Evolutionary conservation across 139 green algal species (phyloP).

Genomic region (Chlamydomonas schloesseri): DNA sequence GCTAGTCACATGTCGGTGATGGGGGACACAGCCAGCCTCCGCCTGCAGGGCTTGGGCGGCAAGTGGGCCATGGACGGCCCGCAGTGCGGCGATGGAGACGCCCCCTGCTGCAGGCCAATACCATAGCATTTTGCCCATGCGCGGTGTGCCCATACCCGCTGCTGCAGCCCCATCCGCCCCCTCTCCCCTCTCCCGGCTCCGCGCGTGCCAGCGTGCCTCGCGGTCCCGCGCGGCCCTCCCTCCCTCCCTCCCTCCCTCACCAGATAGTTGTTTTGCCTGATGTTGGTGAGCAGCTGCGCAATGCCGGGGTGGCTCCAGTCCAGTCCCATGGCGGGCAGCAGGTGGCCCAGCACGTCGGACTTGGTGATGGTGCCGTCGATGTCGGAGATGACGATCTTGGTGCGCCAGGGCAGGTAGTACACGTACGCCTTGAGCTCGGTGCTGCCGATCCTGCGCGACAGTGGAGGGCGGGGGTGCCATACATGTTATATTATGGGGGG

Average conservation of each 20-base stretch:
- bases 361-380: conserved; percentile 96
- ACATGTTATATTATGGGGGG: not conserved
- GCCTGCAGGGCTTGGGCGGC: too few species aligned
- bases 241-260: conserved; percentile 27
- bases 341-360: conserved; percentile 90
- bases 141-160: too few species aligned
- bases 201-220: not conserved
- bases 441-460: conserved; percentile 30
- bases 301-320: conserved; percentile 94
- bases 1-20: too few species aligned
- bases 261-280: conserved; percentile 85
- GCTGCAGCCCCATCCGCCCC: too few species aligned
- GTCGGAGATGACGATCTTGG: conserved; percentile 78
- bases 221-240: not conserved
- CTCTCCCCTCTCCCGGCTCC: not conserved
- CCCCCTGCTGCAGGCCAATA: too few species aligned
- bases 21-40: too few species aligned
- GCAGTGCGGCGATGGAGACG: too few species aligned
- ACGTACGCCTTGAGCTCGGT: conserved; percentile 80
- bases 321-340: conserved; percentile 87
- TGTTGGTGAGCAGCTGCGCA: conserved; percentile 83
- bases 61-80: too few species aligned
- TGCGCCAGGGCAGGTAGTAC: conserved; percentile 77
- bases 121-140: too few species aligned
- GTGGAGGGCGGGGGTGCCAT: not conserved